A percentile compares a stretch with the other conserved stretches of the same genome.
Conservation (phyloP, 169 alveolate genomes). For the Eimeria nieschulzi region DNA sequence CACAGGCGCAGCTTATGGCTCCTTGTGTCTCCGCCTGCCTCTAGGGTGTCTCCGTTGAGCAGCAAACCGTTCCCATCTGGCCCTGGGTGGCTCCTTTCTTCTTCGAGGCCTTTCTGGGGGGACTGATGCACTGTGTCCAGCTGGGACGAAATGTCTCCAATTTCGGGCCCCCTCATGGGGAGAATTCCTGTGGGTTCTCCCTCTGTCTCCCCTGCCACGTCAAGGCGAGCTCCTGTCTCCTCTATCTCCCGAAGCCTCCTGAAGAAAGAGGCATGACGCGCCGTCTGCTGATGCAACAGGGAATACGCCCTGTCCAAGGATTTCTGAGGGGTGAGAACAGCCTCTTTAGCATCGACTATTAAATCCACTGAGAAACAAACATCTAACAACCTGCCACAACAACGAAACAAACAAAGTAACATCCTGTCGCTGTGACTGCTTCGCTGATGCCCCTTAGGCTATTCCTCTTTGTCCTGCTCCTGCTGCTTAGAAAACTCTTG, state of each 20-base stretch:
- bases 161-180: too few relatives aligned
- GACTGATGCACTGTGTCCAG: too few relatives aligned
- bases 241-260: not conserved
- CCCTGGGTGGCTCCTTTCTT: too few relatives aligned
- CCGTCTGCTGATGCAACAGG: constrained; percentile 32
- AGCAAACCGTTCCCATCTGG: too few relatives aligned
- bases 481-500: not conserved
- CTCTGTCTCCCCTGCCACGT: too few relatives aligned
- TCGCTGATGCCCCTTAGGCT: not conserved
- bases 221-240: not conserved
- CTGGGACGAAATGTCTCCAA: too few relatives aligned
- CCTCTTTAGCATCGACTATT: constrained; percentile 46
- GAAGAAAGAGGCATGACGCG: not conserved
- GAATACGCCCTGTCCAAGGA: constrained; percentile 65
- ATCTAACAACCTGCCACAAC: constrained; percentile 18
- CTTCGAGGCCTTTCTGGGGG: too few relatives aligned
- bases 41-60: not conserved
- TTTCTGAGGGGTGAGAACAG: constrained; percentile 36
- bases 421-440: not conserved
- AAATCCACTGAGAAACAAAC: constrained; percentile 56
- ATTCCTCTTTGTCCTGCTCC: not conserved
- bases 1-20: not conserved
- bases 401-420: not conserved
- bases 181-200: too few relatives aligned
- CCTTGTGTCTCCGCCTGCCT: not conserved